These are phyloP conservation scores for Tolypocladium endophyticum DNA, from an alignment of 2,329 filamentous ascomycete species.

Conservation along the genomic window DNA sequence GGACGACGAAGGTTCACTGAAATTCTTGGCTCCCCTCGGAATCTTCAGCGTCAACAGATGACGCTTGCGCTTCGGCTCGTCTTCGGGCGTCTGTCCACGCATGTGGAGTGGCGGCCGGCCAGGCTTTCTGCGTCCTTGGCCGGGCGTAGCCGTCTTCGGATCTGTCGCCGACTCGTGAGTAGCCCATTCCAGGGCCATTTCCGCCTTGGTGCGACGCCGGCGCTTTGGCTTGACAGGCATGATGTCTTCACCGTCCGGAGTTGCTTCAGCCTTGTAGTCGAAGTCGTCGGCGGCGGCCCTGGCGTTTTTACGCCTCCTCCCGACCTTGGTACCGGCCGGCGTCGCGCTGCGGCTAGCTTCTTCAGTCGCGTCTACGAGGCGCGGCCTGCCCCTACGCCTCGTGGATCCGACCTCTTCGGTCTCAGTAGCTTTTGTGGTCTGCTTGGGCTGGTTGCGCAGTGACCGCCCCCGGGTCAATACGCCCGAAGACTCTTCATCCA, in stretches of 20 bases:
- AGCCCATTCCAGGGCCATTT: slow-evolving; percentile 1
- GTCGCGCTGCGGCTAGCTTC: slow-evolving; percentile 41
- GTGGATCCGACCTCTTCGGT: slow-evolving; percentile 34
- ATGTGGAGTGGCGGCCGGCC: background rate
- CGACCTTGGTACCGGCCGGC: slow-evolving; percentile 22
- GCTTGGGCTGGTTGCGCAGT: slow-evolving; percentile 45
- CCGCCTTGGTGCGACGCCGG: slow-evolving; percentile 10
- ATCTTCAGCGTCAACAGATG: slow-evolving; percentile 28
- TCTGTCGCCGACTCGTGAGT: background rate
- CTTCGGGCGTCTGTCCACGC: background rate
- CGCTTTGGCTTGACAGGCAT: slow-evolving; percentile 13
- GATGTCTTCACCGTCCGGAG: slow-evolving; percentile 19
- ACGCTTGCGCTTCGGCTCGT: slow-evolving; percentile 15
- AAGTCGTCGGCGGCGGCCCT: slow-evolving; percentile 17
- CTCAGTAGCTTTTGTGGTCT: slow-evolving; percentile 49
- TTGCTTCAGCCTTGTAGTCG: slow-evolving; percentile 21
- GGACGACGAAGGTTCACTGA: slow-evolving; percentile 23
- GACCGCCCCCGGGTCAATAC: slow-evolving; percentile 40
- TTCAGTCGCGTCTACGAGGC: slow-evolving; percentile 40
- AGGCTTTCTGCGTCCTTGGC: background rate
- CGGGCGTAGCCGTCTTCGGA: background rate
- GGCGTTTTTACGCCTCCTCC: slow-evolving; percentile 21
- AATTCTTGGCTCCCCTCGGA: slow-evolving; percentile 25
- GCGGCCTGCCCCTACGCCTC: slow-evolving; percentile 42
- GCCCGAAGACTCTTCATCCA: slow-evolving; percentile 39